Conservation (phyloP, 2,329 filamentous ascomycete species). For the Metarhizium guizhouense region DNA sequence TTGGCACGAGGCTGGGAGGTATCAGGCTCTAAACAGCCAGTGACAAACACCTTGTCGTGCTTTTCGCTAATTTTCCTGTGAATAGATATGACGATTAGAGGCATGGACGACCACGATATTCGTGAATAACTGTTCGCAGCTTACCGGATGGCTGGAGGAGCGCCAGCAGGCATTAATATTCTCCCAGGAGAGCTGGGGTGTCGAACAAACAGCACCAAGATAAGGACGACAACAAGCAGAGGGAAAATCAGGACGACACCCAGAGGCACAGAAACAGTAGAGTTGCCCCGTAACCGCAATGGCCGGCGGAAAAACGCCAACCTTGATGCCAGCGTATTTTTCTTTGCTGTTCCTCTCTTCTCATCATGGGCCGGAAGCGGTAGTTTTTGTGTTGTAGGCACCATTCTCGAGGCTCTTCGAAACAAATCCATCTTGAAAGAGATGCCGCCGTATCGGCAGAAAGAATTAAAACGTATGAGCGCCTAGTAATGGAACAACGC, state of each 20-base stretch:
- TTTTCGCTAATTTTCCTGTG: slow-evolving; percentile 90
- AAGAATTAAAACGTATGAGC: neutral
- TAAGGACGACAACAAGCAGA: slow-evolving; percentile 80
- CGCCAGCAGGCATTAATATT: slow-evolving; percentile 79
- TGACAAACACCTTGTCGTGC: slow-evolving; percentile 92
- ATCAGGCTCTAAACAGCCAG: slow-evolving; percentile 77
- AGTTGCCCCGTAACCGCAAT: slow-evolving; percentile 83
- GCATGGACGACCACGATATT: neutral
- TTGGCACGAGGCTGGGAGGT: slow-evolving; percentile 76
- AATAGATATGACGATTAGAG: neutral
- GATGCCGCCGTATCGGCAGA: neutral
- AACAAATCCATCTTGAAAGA: slow-evolving; percentile 45
- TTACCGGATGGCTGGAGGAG: slow-evolving; percentile 81
- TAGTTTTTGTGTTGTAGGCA: slow-evolving; percentile 31
- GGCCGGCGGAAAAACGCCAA: slow-evolving; percentile 80
- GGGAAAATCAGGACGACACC: slow-evolving; percentile 91
- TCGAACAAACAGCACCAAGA: slow-evolving; percentile 79
- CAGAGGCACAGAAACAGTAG: slow-evolving; percentile 82
- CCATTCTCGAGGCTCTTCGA: slow-evolving; percentile 43
- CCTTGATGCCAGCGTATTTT: slow-evolving; percentile 34
- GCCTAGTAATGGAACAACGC: neutral
- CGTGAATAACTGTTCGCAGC: neutral
- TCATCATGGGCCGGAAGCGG: slow-evolving; percentile 42
- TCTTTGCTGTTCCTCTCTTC: slow-evolving; percentile 31
- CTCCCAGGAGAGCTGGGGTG: slow-evolving; percentile 76